Evolutionary conservation across 371 early-diverging fungal species (phyloP).

Genomic region (Rhizopus arrhizus): DNA sequence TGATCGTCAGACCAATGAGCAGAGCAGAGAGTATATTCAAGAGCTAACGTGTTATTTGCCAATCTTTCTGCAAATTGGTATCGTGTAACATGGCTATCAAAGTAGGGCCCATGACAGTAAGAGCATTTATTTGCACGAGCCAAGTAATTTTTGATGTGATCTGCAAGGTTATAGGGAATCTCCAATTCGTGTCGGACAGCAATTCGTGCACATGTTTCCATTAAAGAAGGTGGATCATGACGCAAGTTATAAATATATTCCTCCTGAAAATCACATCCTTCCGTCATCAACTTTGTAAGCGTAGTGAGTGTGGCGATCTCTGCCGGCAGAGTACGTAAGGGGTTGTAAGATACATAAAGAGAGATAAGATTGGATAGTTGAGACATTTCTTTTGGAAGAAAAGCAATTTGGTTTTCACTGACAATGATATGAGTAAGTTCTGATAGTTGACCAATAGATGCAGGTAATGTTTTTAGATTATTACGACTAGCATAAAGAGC

Average conservation of each 20-base stretch:
- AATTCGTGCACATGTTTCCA: slow-evolving; percentile 74
- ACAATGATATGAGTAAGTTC: slow-evolving; percentile 61
- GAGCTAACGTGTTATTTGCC: slow-evolving; percentile 43
- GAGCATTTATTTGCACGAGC: slow-evolving; percentile 69
- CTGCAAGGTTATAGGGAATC: slow-evolving; percentile 48
- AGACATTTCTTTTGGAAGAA: slow-evolving; percentile 50
- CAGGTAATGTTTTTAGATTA: slow-evolving; percentile 56
- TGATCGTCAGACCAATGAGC: slow-evolving; percentile 39
- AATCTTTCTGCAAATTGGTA: slow-evolving; percentile 61
- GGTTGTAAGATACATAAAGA: slow-evolving; percentile 57
- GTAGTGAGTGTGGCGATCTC: slow-evolving; percentile 39
- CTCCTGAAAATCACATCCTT: slow-evolving; percentile 45
- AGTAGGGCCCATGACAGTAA: slow-evolving; percentile 83
- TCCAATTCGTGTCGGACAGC: slow-evolving; percentile 65
- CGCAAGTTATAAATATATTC: slow-evolving; percentile 26
- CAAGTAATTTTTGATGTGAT: slow-evolving; percentile 62
- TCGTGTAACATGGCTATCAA: slow-evolving; percentile 62
- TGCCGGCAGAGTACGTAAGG: slow-evolving; percentile 38
- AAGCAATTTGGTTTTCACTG: slow-evolving; percentile 48
- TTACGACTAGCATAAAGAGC: slow-evolving; percentile 62
- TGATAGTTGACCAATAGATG: slow-evolving; percentile 60
- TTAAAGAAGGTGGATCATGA: slow-evolving; percentile 51
- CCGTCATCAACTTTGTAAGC: slow-evolving; percentile 55
- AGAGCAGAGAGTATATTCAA: slow-evolving; percentile 35
- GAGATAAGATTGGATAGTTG: slow-evolving; percentile 55